These are phyloP conservation scores for Paraurostyla sp. DNA, from an alignment of 73 alveolate species.

Conservation along the genomic window DNA sequence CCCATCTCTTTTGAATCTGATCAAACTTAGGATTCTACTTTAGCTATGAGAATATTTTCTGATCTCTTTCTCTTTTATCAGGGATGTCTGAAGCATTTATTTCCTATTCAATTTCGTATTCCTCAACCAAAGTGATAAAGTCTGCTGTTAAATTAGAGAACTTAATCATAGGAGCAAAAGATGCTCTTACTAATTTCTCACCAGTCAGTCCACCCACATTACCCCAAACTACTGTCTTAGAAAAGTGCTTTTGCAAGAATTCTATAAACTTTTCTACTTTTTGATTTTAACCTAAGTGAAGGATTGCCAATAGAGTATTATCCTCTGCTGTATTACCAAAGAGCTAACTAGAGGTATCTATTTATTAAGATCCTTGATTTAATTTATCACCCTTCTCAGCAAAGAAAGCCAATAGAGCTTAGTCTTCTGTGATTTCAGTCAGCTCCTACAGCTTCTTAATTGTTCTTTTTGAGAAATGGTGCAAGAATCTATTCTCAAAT, in stretches of 20 bases:
- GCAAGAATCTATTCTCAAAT: constrained; percentile 64
- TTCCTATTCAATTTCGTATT: constrained; percentile 10
- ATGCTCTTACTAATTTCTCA: constrained; percentile 65
- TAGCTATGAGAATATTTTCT: not conserved
- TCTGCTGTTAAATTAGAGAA: constrained; percentile 25
- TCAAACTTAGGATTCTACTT: constrained; percentile 20
- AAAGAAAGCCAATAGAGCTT: constrained; percentile 8
- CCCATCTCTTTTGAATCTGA: constrained; percentile 36
- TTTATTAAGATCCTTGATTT: not conserved
- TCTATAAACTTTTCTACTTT: constrained; percentile 51
- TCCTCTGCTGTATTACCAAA: constrained; percentile 33
- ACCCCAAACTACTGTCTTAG: constrained; percentile 66
- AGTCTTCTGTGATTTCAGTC: constrained; percentile 57
- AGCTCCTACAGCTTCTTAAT: constrained; percentile 46
- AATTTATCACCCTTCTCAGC: not conserved
- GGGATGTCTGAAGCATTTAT: not conserved
- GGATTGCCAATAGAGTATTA: constrained; percentile 1
- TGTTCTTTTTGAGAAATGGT: constrained; percentile 55
- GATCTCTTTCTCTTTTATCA: constrained; percentile 49
- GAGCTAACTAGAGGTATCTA: too few relatives aligned
- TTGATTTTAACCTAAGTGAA: constrained; percentile 5
- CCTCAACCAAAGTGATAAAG: constrained; percentile 19
- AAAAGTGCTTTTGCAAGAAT: constrained; percentile 42
- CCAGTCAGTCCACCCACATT: constrained; percentile 71
- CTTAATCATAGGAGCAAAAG: constrained; percentile 69